Evolutionary conservation across 2,329 filamentous ascomycete species (phyloP), one percentile per base, ranked within the genome.

Genomic region (Beauveria scarabaeidicola): DNA sequence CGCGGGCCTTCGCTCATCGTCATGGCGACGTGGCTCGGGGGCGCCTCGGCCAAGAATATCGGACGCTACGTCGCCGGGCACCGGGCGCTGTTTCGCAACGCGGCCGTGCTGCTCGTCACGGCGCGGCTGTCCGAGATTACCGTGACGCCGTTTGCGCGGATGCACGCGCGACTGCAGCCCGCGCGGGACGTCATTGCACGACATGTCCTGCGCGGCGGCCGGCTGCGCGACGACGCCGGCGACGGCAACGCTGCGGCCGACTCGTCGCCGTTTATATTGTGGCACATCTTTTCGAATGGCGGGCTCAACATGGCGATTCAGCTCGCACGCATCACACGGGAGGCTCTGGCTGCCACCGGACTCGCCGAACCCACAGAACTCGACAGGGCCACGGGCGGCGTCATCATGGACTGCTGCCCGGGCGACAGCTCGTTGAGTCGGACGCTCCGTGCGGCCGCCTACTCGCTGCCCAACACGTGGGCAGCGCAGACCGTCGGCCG

Each of bases 391-490:
- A 36, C 46, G 25, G 44, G 59, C 23, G 54, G 40, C 21, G 48
- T 61, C 43, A 58, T 61, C 27, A 48, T 61, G 47, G 59, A 61
- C 53, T 61, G 59, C 59, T 58, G 59, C 32, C 59, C 59, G 6
- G 50, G 53, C n/a, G 53, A 57, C 43, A 19, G 29, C 43, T 56
- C 53, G 27, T 23, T 61, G n/a, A 7, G 32, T 6, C 44, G 25
- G 21, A 57, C 53, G 13, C 53, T 56, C 11, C 27, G 10, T 3
- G 59, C 59, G 11, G 59, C 59, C 19, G 54, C 52, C 5, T 57
- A 52, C 40, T 61, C 59, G 4, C 47, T 61, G 2, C 59, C 59
- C 25, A 44, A 52, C 11, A 48, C 53, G 19, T 44, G 40, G 59
- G 11, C 29, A n/a, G 25, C 54, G 25, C 53, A 61, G 53, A 38